phyloP scores from a whole-genome alignment of 148 eudicot species.

The Agrostemma githago region DNA sequence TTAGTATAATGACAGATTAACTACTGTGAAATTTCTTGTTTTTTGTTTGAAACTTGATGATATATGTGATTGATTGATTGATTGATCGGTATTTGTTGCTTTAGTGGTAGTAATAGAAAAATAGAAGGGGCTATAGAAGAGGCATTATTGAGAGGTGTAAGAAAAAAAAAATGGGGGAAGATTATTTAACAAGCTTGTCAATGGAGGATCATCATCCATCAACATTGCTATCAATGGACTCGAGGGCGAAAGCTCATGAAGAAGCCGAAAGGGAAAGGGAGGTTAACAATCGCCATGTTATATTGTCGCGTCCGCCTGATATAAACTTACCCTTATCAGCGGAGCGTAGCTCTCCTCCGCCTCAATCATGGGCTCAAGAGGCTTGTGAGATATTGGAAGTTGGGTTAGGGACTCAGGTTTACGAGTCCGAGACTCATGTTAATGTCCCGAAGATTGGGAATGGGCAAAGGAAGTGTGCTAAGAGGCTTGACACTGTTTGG shows the following conservation, averaged over 20 bases:
- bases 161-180: constrained; percentile 47
- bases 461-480: constrained; percentile 57
- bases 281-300: constrained; percentile 36
- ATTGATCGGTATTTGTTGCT: constrained; percentile 13
- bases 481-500: constrained; percentile 72
- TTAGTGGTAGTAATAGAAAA: not conserved
- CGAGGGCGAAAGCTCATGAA: constrained; percentile 55
- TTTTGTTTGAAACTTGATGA: not conserved
- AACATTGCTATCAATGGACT: constrained; percentile 73
- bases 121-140: not conserved
- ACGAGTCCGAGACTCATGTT: constrained; percentile 49
- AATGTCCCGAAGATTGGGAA: constrained; percentile 41
- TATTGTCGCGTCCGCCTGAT: constrained; percentile 62
- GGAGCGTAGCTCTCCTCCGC: constrained; percentile 68
- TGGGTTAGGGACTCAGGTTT: constrained; percentile 53
- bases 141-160: constrained; percentile 10
- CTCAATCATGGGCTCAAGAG: constrained; percentile 45
- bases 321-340: constrained; percentile 66
- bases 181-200: constrained; percentile 48
- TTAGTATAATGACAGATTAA: not conserved
- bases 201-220: constrained; percentile 72
- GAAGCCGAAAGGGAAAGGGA: constrained; percentile 59
- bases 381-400: constrained; percentile 65
- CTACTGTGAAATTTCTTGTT: constrained; percentile 6
- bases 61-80: constrained; percentile 10